phyloP scores from a whole-genome alignment of 495 filamentous ascomycete genomes.

The Hapsidospora chrysogenum region DNA sequence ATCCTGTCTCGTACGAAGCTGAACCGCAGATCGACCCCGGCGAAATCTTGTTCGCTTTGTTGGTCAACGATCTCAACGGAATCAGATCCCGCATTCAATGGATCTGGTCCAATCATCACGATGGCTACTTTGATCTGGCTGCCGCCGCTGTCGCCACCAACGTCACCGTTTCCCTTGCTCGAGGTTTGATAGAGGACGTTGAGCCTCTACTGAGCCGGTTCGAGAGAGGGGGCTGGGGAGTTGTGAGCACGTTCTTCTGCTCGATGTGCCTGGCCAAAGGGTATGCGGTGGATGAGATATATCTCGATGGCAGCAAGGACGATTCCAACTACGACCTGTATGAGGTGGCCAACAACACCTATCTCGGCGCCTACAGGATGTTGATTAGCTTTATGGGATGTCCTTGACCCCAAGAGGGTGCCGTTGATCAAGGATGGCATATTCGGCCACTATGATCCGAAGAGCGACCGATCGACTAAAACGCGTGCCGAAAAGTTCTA shows the following conservation, averaged over 20 bases:
- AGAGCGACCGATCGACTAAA: slow-evolving; percentile 11
- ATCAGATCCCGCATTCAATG: neutral
- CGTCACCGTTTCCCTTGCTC: slow-evolving; percentile 22
- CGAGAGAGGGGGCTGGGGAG: slow-evolving; percentile 6
- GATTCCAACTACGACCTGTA: slow-evolving; percentile 15
- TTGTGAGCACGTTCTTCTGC: slow-evolving; percentile 10
- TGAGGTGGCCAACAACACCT: slow-evolving; percentile 11
- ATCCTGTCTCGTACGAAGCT: neutral
- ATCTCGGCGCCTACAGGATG: slow-evolving; percentile 8
- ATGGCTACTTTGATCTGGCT: slow-evolving; percentile 15
- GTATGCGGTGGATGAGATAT: slow-evolving; percentile 2
- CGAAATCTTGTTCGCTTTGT: neutral
- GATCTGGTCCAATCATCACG: neutral
- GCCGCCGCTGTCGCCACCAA: slow-evolving; percentile 21
- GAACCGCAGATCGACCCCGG: neutral
- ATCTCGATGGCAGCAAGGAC: slow-evolving; percentile 3
- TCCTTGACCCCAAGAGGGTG: slow-evolving; percentile 6
- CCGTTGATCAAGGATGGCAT: slow-evolving; percentile 15
- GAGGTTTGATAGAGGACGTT: slow-evolving; percentile 18
- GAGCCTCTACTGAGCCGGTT: slow-evolving; percentile 10
- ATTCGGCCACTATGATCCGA: slow-evolving; percentile 14
- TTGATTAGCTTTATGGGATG: slow-evolving; percentile 8
- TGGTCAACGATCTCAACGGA: neutral
- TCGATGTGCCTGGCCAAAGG: slow-evolving; percentile 10
- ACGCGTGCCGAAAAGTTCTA: slow-evolving; percentile 11